A percentile compares a stretch with the other conserved stretches of the same genome.
phyloP scores from a whole-genome alignment of 805 yeast species.

The Ascoidea asiatica region DNA sequence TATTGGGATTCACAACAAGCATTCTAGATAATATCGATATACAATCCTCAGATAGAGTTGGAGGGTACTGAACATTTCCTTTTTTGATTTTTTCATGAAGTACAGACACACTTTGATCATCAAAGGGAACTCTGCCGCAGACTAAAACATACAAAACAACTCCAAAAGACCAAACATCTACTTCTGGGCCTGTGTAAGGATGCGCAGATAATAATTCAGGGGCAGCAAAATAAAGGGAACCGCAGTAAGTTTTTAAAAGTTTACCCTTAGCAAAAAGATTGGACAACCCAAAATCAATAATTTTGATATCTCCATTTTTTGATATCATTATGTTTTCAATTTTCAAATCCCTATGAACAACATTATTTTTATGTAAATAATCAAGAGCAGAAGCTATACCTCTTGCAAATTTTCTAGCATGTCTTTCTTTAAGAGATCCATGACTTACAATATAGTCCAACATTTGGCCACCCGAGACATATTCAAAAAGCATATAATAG shows the following conservation, averaged over 20 bases:
- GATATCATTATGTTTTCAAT: constrained; percentile 94
- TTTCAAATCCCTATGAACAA: constrained; percentile 93
- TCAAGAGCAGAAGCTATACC: constrained; percentile 90
- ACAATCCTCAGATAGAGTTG: constrained; percentile 66
- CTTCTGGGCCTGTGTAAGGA: constrained; percentile 91
- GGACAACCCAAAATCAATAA: constrained; percentile 92
- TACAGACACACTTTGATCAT: constrained; percentile 84
- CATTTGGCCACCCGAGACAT: constrained; percentile 95
- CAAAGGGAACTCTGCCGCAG: constrained; percentile 97
- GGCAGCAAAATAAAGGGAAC: constrained; percentile 95
- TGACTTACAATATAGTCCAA: constrained; percentile 94
- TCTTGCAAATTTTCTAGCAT: constrained; percentile 89
- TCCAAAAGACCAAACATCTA: constrained; percentile 97
- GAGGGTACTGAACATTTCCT: constrained; percentile 88
- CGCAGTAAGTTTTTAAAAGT: constrained; percentile 91
- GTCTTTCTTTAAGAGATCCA: constrained; percentile 85
- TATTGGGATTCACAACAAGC: constrained; percentile 81
- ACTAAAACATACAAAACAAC: constrained; percentile 90
- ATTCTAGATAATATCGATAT: constrained; percentile 68
- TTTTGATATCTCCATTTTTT: constrained; percentile 84
- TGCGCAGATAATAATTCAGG: constrained; percentile 89
- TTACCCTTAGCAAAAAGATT: constrained; percentile 65
- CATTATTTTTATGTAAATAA: constrained; percentile 86
- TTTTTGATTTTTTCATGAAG: constrained; percentile 88
- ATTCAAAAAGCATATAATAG: constrained; percentile 93